Evolutionary conservation across 352 stramenopile species (phyloP).

Genomic region (Globisporangium acanthophoron): DNA sequence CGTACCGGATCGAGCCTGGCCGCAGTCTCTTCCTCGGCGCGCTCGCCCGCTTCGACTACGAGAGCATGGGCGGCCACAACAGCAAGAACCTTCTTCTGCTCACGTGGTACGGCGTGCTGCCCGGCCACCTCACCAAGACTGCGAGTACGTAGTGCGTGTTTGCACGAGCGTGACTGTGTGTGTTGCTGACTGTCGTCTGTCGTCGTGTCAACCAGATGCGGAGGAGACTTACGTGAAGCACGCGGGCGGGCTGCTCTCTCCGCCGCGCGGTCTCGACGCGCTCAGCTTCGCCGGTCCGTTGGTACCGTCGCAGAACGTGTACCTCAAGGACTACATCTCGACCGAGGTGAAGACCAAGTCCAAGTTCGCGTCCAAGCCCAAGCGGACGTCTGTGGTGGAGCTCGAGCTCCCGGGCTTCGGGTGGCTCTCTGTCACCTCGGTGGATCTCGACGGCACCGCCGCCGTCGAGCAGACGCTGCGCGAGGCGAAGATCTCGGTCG

Average conservation of each 20-base stretch:
- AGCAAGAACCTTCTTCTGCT: slow-evolving; percentile 66
- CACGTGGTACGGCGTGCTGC: slow-evolving; percentile 80
- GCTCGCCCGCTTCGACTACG: slow-evolving; percentile 75
- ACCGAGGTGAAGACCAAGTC: slow-evolving; percentile 57
- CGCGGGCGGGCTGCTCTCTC: slow-evolving; percentile 68
- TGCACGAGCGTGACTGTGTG: too few relatives aligned
- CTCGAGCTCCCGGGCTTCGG: slow-evolving; percentile 76
- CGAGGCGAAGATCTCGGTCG: slow-evolving; percentile 54
- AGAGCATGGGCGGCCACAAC: slow-evolving; percentile 25
- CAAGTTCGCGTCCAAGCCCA: slow-evolving; percentile 70
- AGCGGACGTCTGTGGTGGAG: slow-evolving; percentile 75
- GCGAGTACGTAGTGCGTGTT: slow-evolving; percentile 37
- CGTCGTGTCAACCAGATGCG: slow-evolving; percentile 28
- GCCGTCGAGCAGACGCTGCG: slow-evolving; percentile 58
- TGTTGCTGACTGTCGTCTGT: not conserved
- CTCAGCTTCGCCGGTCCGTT: slow-evolving; percentile 73
- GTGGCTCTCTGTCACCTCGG: slow-evolving; percentile 70
- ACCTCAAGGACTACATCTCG: slow-evolving; percentile 66
- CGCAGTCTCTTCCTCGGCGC: slow-evolving; percentile 76
- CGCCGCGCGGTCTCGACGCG: slow-evolving; percentile 66
- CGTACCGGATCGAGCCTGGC: slow-evolving; percentile 58
- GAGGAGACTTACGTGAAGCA: slow-evolving; percentile 79
- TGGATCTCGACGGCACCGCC: slow-evolving; percentile 73
- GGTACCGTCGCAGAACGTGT: slow-evolving; percentile 41
- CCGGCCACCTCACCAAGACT: slow-evolving; percentile 78